Percentiles rank a stretch among this genome's conserved stretches.
These are phyloP conservation scores for Debaryomyces sp. DNA, from an alignment of 1,139 yeast species.

Conservation along the genomic window DNA sequence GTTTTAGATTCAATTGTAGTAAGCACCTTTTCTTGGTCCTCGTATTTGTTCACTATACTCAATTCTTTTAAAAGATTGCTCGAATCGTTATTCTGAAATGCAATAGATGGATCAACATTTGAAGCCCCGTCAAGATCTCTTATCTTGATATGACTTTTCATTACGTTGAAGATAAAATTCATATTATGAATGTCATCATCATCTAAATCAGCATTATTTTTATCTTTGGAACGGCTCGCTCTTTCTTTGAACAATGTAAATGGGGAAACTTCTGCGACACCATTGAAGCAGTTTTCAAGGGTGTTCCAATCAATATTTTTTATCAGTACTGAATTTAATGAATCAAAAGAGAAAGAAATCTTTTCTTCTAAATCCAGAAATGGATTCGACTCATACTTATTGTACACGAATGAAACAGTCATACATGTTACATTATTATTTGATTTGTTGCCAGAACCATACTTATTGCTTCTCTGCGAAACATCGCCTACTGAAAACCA, in stretches of 20 bases:
- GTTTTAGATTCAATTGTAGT: conserved; percentile 11
- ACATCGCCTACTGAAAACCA: conserved; percentile 19
- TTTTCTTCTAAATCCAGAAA: conserved; percentile 28
- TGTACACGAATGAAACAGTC: conserved; percentile 38
- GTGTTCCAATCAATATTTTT: conserved; percentile 22
- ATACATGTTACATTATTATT: conserved; percentile 27
- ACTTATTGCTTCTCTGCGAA: neutral
- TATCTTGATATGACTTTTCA: conserved; percentile 34
- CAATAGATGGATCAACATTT: conserved; percentile 9
- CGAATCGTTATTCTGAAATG: conserved; percentile 8
- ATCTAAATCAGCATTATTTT: conserved; percentile 9
- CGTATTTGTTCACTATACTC: conserved; percentile 10
- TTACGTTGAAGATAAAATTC: conserved; percentile 33
- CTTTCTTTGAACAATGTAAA: conserved; percentile 31
- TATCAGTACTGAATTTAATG: conserved; percentile 24
- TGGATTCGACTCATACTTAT: conserved; percentile 37
- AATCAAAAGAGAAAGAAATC: conserved; percentile 32
- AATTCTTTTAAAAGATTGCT: conserved; percentile 11
- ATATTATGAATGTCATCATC: conserved; percentile 36
- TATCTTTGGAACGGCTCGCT: neutral
- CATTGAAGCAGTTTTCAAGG: conserved; percentile 33
- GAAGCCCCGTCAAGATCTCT: conserved; percentile 39
- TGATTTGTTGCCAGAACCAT: neutral
- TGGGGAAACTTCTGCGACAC: conserved; percentile 29
- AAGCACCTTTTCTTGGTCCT: conserved; percentile 11